These are phyloP conservation scores for Pythium coloratum DNA, from an alignment of 352 stramenopile species.

Conservation along the genomic window DNA sequence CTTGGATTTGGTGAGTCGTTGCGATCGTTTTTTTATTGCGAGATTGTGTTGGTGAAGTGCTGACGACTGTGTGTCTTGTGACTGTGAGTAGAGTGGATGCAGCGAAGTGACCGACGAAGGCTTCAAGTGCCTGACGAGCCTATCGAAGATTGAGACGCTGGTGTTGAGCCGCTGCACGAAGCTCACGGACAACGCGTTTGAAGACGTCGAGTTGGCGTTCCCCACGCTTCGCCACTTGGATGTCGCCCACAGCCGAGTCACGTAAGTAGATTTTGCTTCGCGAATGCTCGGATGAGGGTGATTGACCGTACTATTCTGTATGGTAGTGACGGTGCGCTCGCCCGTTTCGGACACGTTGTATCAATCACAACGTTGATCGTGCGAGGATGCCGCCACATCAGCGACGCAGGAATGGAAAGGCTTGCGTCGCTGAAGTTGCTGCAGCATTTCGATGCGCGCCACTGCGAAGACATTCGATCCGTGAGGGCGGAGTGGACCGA, in stretches of 20 bases:
- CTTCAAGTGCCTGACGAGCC: conserved; percentile 41
- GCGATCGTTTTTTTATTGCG: background rate
- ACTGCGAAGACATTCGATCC: conserved; percentile 58
- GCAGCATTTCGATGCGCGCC: conserved; percentile 68
- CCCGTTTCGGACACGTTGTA: conserved; percentile 24
- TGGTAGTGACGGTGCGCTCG: conserved; percentile 27
- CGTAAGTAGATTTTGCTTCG: conserved; percentile 12
- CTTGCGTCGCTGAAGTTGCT: conserved; percentile 40
- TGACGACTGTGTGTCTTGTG: background rate
- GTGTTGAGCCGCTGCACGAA: conserved; percentile 53
- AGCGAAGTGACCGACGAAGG: conserved; percentile 53
- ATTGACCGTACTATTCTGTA: background rate
- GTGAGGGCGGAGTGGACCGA: conserved; percentile 53
- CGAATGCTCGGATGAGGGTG: too few relatives aligned
- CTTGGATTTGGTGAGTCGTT: conserved; percentile 54
- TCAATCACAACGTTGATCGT: conserved; percentile 25
- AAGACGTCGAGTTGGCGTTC: conserved; percentile 40
- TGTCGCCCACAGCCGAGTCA: conserved; percentile 48
- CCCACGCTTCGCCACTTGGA: conserved; percentile 47
- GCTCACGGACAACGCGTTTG: conserved; percentile 53
- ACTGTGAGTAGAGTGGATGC: conserved; percentile 44
- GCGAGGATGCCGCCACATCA: conserved; percentile 51
- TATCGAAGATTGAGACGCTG: conserved; percentile 55
- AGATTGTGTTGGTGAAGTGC: background rate
- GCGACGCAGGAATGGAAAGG: conserved; percentile 46